Evolutionary conservation across 768 basidiomycete genomes (phyloP).

Genomic region (Cubamyces lactineus): DNA sequence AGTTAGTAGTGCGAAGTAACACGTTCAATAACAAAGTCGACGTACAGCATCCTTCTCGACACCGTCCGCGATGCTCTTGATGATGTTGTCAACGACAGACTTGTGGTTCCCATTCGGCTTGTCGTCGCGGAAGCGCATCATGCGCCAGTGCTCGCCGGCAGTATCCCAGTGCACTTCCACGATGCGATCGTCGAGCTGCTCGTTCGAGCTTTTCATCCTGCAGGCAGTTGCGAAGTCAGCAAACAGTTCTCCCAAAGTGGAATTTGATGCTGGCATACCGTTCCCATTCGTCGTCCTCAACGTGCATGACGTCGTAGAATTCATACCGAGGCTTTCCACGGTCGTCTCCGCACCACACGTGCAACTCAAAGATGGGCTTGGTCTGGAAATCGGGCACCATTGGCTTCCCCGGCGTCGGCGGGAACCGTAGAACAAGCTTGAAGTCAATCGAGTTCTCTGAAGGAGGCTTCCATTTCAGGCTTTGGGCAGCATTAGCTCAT

Average conservation of each 20-base stretch:
- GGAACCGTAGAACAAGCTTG: constrained; percentile 93
- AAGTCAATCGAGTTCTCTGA: constrained; percentile 98
- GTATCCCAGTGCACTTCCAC: constrained; percentile 94
- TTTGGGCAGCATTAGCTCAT: constrained; percentile 36
- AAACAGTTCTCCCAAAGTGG: not conserved
- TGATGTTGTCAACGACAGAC: constrained; percentile 82
- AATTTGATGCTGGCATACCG: constrained; percentile 52
- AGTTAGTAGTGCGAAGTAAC: not conserved
- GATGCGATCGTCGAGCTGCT: constrained; percentile 92
- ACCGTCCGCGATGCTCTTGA: constrained; percentile 91
- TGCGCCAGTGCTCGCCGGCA: constrained; percentile 68
- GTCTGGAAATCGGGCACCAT: constrained; percentile 75
- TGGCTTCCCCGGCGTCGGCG: constrained; percentile 57
- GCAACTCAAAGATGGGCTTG: constrained; percentile 84
- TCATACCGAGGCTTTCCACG: constrained; percentile 65
- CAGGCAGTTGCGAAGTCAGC: not conserved
- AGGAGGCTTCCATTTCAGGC: constrained; percentile 98
- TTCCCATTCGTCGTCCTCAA: constrained; percentile 94
- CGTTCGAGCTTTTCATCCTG: constrained; percentile 82
- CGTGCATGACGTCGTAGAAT: constrained; percentile 81
- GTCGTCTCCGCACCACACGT: constrained; percentile 80
- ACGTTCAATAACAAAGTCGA: not conserved
- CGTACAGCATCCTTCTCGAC: constrained; percentile 83
- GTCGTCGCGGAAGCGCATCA: constrained; percentile 94
- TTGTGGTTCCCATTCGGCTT: constrained; percentile 92